These are phyloP conservation scores for Lizonia empirigonia DNA, from an alignment of 2,329 filamentous ascomycete species.

Conservation along the genomic window DNA sequence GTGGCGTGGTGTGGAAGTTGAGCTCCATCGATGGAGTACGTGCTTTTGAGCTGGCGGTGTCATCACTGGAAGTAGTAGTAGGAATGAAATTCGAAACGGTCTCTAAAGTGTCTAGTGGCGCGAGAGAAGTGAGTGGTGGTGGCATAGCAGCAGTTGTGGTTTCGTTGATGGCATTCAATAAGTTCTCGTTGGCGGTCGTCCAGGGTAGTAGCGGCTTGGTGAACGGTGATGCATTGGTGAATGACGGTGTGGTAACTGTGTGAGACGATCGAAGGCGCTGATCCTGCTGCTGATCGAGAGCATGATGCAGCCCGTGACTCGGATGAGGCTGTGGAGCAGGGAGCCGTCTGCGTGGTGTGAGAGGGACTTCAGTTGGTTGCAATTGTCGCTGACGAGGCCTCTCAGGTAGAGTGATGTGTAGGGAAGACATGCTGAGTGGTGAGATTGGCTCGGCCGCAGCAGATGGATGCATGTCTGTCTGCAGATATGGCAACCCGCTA, in stretches of 20 bases:
- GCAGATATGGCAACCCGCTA: slow-evolving; percentile 26
- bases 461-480: slow-evolving; percentile 16
- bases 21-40: slow-evolving; percentile 21
- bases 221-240: slow-evolving; percentile 13
- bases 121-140: slow-evolving; percentile 10
- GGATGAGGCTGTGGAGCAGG: slow-evolving; percentile 42
- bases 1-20: slow-evolving; percentile 32
- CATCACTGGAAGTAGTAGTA: slow-evolving; percentile 10
- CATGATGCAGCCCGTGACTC: slow-evolving; percentile 31
- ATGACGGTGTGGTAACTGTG: slow-evolving; percentile 18
- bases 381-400: slow-evolving; percentile 25
- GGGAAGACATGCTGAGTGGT: slow-evolving; percentile 40
- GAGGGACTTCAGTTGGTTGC: slow-evolving; percentile 18
- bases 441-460: slow-evolving; percentile 30
- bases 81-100: slow-evolving; percentile 19
- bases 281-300: slow-evolving; percentile 41
- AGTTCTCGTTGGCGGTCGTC: slow-evolving; percentile 14
- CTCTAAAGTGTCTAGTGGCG: slow-evolving; percentile 15
- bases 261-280: slow-evolving; percentile 37
- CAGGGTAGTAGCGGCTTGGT: slow-evolving; percentile 32
- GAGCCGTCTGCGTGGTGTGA: slow-evolving; percentile 35
- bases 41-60: slow-evolving; percentile 12
- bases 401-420: slow-evolving; percentile 37
- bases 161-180: slow-evolving; percentile 17
- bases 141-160: slow-evolving; percentile 17